phyloP scores from a whole-genome alignment of 176 grass and related monocot genomes.

The Luzula sylvatica region DNA sequence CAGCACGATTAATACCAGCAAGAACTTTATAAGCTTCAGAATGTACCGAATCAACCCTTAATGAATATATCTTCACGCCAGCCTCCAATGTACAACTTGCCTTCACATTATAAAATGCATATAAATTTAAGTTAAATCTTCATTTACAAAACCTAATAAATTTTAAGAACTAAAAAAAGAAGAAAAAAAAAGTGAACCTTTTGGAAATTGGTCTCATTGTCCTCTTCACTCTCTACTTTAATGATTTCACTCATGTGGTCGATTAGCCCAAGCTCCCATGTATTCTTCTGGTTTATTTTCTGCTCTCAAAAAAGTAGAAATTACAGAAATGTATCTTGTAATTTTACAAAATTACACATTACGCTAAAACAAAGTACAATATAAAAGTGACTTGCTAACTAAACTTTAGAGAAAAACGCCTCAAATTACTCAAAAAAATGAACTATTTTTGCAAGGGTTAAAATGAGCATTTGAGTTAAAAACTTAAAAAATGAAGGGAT shows the following conservation, averaged over 20 bases:
- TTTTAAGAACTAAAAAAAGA: not conserved
- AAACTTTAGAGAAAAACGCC: too few species aligned
- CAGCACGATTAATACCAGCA: conserved; percentile 82
- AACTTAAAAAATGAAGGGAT: not conserved
- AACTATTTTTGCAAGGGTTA: too few species aligned
- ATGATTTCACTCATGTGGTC: conserved; percentile 91
- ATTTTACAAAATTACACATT: too few species aligned
- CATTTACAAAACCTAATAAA: not conserved
- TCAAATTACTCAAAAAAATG: too few species aligned
- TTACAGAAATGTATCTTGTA: too few species aligned
- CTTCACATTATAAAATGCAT: conserved; percentile 22
- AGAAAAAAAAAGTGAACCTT: conserved; percentile 42
- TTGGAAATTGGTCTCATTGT: conserved; percentile 95
- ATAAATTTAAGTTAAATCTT: not conserved
- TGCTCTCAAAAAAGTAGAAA: conserved; percentile 15
- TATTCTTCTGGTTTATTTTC: conserved; percentile 99
- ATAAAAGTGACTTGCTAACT: too few species aligned
- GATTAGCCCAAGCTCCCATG: conserved; percentile 87
- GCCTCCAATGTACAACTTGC: conserved; percentile 93
- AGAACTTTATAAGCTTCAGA: conserved; percentile 95
- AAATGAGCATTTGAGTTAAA: not conserved
- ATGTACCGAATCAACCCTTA: conserved; percentile 86
- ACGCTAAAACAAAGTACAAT: too few species aligned
- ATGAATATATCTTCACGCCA: conserved; percentile 89
- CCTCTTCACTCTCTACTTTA: conserved; percentile 47